Evolutionary conservation across 2,329 filamentous ascomycete genomes (phyloP).

Genomic region (Aureobasidium uvarum): DNA sequence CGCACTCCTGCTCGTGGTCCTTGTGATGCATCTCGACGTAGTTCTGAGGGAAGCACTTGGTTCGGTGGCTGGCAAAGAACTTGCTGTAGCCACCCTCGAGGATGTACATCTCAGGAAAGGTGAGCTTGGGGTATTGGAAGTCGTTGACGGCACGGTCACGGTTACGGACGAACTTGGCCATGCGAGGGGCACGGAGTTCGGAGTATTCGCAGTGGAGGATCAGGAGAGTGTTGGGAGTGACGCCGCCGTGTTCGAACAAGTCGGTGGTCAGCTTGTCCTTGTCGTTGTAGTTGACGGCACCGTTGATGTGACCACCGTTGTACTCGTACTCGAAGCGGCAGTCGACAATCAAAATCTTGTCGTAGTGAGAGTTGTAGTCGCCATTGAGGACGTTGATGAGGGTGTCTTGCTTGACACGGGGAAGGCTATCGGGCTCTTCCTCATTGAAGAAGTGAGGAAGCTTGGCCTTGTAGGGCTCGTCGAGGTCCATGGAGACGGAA

Average conservation of each 20-base stretch:
- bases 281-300: conserved; percentile 94
- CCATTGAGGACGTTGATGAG: conserved; percentile 86
- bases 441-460: conserved; percentile 83
- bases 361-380: conserved; percentile 71
- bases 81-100: conserved; percentile 93
- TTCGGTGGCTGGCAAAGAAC: conserved; percentile 77
- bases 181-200: conserved; percentile 89
- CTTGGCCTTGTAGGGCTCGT: conserved; percentile 68
- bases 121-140: conserved; percentile 80
- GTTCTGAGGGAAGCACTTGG: conserved; percentile 86
- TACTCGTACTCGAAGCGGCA: conserved; percentile 99
- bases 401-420: conserved; percentile 78
- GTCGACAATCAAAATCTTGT: conserved; percentile 84
- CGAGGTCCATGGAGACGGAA: conserved; percentile 69
- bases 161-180: conserved; percentile 90
- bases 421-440: conserved; percentile 79
- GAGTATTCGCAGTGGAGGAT: conserved; percentile 99
- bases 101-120: conserved; percentile 97
- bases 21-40: conserved; percentile 96
- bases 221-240: conserved; percentile 71
- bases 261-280: conserved; percentile 80
- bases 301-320: conserved; percentile 90
- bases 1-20: conserved; percentile 87
- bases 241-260: conserved; percentile 64
- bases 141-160: conserved; percentile 83